These are phyloP conservation scores for Noccaea bulbosa DNA, from an alignment of 345 rosid species.

Conservation along the genomic window DNA sequence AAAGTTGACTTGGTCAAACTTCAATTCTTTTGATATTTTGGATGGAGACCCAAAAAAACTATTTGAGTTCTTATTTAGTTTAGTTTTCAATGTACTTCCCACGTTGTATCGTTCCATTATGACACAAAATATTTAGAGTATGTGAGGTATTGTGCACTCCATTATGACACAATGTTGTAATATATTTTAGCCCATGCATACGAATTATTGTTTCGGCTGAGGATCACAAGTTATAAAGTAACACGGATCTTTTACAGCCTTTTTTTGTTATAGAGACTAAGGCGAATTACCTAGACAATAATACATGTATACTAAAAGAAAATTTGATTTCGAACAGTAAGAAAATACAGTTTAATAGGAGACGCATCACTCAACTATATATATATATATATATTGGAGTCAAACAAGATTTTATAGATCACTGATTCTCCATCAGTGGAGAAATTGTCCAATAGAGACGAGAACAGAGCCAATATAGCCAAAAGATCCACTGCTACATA, in stretches of 20 bases:
- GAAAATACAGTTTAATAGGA: conserved; percentile 5
- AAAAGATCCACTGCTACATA: too few species aligned
- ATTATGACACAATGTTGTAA: conserved; percentile 13
- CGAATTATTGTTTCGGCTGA: conserved; percentile 1
- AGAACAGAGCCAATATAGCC: too few species aligned
- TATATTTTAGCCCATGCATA: conserved; percentile 27
- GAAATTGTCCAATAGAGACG: too few species aligned
- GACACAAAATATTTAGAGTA: not conserved
- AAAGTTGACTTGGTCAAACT: conserved; percentile 35
- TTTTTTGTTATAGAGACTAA: not conserved
- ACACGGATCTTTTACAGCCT: not conserved
- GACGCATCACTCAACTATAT: conserved; percentile 9
- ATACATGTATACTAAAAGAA: not conserved
- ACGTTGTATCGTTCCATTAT: not conserved
- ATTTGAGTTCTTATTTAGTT: not conserved
- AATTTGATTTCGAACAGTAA: not conserved
- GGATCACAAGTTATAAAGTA: not conserved
- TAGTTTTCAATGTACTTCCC: conserved; percentile 7
- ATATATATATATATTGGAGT: not conserved
- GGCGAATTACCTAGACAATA: not conserved
- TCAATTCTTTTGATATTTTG: not conserved
- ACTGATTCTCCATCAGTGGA: too few species aligned
- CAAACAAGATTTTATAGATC: too few species aligned
- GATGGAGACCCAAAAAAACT: conserved; percentile 21
- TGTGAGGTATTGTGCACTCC: conserved; percentile 27